phyloP scores from a whole-genome alignment of 1,284 basidiomycete species.

The Acaromyces ingoldii region DNA sequence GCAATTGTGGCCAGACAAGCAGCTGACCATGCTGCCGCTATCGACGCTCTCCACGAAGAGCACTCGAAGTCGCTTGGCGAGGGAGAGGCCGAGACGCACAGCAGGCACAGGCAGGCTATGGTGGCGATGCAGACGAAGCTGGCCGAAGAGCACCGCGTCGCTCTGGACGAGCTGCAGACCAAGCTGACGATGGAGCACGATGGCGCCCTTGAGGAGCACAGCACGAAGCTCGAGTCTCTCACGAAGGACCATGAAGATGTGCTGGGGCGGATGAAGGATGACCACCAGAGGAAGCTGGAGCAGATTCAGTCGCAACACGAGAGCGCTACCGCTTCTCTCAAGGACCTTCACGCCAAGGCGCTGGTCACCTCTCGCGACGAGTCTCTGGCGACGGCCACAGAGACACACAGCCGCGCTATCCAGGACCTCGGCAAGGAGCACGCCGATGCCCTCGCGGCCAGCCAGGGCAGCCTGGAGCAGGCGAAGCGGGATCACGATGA shows the following conservation, averaged over 20 bases:
- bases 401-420: no score
- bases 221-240: not conserved
- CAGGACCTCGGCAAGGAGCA: no score
- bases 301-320: not conserved
- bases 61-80: slow-evolving; percentile 6
- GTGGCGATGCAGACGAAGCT: no score
- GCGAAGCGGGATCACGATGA: slow-evolving; percentile 1
- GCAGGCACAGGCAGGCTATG: not conserved
- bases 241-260: not conserved
- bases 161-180: not conserved
- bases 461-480: slow-evolving; percentile 9
- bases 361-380: no score
- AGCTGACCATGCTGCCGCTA: not conserved
- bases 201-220: slow-evolving; percentile 3
- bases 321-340: not conserved
- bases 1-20: not conserved
- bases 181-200: not conserved
- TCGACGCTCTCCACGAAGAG: slow-evolving; percentile 2
- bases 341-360: not conserved
- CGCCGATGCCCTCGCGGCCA: slow-evolving; percentile 3
- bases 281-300: not conserved
- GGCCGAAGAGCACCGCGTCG: slow-evolving; percentile 1
- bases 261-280: no score
- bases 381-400: no score
- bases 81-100: not conserved